phyloP scores from a whole-genome alignment of 345 rosid species.

The Camelina sativa region DNA sequence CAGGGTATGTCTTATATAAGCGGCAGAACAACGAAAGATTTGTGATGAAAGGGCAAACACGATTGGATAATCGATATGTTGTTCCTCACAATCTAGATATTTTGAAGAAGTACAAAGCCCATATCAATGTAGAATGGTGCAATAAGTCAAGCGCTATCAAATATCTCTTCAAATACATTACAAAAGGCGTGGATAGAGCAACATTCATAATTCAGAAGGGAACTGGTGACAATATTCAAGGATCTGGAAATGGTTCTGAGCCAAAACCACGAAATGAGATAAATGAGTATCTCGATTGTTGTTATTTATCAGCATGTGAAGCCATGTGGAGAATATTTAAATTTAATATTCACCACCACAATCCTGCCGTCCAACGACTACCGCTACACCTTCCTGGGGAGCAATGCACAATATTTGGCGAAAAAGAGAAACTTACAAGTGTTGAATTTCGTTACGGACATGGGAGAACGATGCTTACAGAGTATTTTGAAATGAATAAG shows the following conservation, averaged over 20 bases:
- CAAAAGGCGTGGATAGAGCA: background rate
- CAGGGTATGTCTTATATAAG: background rate
- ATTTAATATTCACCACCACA: conserved; percentile 1
- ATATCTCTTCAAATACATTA: no score
- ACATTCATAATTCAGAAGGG: background rate
- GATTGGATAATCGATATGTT: background rate
- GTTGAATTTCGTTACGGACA: no score
- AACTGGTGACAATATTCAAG: background rate
- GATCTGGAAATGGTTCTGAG: background rate
- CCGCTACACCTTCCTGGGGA: background rate
- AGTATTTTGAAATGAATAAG: no score
- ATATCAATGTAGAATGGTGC: no score
- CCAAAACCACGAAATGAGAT: background rate
- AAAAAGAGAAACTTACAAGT: no score
- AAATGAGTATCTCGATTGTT: background rate
- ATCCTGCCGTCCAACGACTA: background rate
- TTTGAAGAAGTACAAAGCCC: background rate
- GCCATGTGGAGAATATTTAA: background rate
- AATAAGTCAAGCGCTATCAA: no score
- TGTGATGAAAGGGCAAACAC: background rate
- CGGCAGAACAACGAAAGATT: background rate
- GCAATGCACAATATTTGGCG: no score
- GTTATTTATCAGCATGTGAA: conserved; percentile 1
- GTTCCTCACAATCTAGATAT: background rate
- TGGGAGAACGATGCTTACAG: no score